Evolutionary conservation across 179 eudicot genomes (phyloP).

Genomic region (Patellifolia procumbens): DNA sequence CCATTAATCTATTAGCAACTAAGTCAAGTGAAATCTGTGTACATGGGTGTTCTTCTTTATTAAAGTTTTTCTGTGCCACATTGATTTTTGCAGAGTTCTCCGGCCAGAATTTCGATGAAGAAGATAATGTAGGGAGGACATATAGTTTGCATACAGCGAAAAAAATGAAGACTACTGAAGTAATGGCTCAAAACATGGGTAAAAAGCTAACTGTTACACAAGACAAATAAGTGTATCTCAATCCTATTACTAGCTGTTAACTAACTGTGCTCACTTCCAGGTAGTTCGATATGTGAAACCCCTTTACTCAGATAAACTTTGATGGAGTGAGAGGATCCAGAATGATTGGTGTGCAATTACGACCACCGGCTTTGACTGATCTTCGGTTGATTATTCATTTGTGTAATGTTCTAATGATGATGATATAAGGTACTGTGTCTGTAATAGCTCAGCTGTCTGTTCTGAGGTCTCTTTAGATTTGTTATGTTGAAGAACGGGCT

Average conservation of each 20-base stretch:
- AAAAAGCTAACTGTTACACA: constrained; percentile 2
- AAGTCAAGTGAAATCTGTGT: background rate
- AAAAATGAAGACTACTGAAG: constrained; percentile 19
- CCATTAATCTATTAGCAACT: too few species aligned
- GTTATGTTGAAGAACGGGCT: background rate
- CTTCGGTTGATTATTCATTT: background rate
- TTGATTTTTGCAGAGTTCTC: constrained; percentile 46
- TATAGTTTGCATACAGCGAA: constrained; percentile 10
- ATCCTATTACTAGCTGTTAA: background rate
- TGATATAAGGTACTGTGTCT: background rate
- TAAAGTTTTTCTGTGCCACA: background rate
- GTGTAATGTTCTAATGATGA: constrained; percentile 10
- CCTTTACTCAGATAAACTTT: background rate
- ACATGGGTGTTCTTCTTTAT: background rate
- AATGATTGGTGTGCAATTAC: background rate
- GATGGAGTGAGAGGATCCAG: constrained; percentile 2
- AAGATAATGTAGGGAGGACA: constrained; percentile 24
- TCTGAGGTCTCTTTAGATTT: background rate
- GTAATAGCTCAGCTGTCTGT: background rate
- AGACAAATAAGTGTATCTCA: background rate
- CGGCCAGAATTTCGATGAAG: constrained; percentile 67
- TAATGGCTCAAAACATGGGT: constrained; percentile 4
- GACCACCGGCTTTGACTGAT: background rate
- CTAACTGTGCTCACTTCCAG: background rate
- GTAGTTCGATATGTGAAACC: background rate